phyloP scores from a whole-genome alignment of 192 early-diverging fungal species.

The Podila clonocystis region DNA sequence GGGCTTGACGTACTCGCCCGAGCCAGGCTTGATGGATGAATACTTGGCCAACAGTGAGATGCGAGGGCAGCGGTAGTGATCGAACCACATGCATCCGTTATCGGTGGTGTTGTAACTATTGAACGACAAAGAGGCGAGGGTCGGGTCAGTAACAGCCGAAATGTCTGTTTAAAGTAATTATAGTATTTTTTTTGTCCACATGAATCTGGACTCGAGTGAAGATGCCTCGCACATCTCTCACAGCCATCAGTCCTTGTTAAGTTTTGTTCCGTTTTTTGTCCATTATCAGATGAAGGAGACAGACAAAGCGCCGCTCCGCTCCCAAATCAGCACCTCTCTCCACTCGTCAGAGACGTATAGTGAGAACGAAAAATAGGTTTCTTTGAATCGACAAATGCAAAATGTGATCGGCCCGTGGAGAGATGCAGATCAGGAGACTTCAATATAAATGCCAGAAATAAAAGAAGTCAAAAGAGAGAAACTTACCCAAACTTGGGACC shows the following conservation, averaged over 20 bases:
- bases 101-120: constrained; percentile 79
- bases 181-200: background rate
- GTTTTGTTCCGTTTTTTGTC: too few species aligned
- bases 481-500: constrained; percentile 86
- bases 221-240: background rate
- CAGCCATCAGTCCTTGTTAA: too few species aligned
- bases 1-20: constrained; percentile 78
- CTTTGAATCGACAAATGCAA: too few species aligned
- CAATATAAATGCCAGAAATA: background rate
- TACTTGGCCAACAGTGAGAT: constrained; percentile 81
- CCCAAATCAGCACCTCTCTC: too few species aligned
- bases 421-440: too few species aligned
- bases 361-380: too few species aligned
- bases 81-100: constrained; percentile 88
- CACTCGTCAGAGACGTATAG: background rate
- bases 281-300: background rate
- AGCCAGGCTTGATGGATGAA: constrained; percentile 70
- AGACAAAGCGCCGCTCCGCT: too few species aligned
- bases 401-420: too few species aligned
- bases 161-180: background rate
- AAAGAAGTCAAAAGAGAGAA: background rate
- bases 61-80: constrained; percentile 82
- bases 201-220: background rate
- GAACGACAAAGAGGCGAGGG: background rate
- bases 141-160: background rate